Evolutionary conservation across 192 early-diverging fungal genomes (phyloP), one percentile per base, ranked within the genome.

Genomic region (Coemansia sp.): DNA sequence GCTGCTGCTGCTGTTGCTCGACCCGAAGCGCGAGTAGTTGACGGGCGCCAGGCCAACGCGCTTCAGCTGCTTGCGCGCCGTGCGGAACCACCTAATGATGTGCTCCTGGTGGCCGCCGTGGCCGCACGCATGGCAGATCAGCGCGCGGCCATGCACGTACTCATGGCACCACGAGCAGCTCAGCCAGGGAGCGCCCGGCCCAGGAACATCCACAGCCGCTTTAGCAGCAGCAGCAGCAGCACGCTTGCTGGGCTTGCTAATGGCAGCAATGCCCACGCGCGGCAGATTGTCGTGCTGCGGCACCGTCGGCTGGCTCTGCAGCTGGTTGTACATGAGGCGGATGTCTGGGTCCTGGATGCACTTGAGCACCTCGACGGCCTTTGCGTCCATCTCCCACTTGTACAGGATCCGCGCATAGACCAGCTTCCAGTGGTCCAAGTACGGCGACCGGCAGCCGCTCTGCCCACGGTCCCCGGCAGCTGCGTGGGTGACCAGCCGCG

Each of bases 51-150:
- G 62, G 9, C 80, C 80, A 3, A 52, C 66, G 47, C 64, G 71
- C 49, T 49, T 11, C 22, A 83, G 75, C 60, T 77, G 76, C 38
- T 64, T 50, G 41, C 70, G 82, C 29, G 75, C 78, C 1, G 44
- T 65, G 27, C 70, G 52, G 63, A 84, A 84, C 82, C 82, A 84
- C 49, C 67, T 34, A 67, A 73, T 71, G 62, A 84, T 79, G n/a
- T 84, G 82, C 64, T 73, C 74, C 60, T 84, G 77, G 61, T 84
- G 82, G 6, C 82, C 82, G 68, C 82, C 82, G 16, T 84, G 82
- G 8, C 82, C 82, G 36, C 82, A 84, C 1, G 74, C 70, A 27
- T 77, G 76, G 72, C 82, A 84, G 29, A 84, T 76, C 55, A 84
- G 62, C 43, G 82, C 82, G 44, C 75, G 74, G 29, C 82, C 82